These are phyloP conservation scores for Yamadazyma taylorii DNA, from an alignment of 1,139 yeast genomes.

Conservation along the genomic window DNA sequence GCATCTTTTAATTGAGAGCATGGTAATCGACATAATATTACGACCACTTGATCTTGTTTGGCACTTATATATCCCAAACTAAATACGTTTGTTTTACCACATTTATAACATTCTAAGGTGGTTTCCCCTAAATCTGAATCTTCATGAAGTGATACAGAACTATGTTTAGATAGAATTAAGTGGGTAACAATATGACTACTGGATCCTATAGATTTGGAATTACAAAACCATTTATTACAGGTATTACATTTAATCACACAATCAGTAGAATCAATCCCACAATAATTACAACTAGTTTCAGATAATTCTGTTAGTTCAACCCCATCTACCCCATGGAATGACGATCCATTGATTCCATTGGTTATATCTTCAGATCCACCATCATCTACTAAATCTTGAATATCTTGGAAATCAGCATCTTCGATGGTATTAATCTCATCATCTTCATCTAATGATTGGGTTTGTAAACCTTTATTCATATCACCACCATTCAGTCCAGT, in stretches of 20 bases:
- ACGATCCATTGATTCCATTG: constrained; percentile 6
- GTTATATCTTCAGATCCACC: constrained; percentile 7
- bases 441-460: no score
- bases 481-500: no score
- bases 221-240: constrained; percentile 91
- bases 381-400: constrained; percentile 8
- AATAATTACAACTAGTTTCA: constrained; percentile 63
- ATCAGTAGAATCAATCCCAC: constrained; percentile 68
- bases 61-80: constrained; percentile 87
- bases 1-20: constrained; percentile 76
- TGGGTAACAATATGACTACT: constrained; percentile 89
- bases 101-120: constrained; percentile 83
- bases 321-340: background rate
- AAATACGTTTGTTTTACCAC: constrained; percentile 82
- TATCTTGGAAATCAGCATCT: constrained; percentile 6
- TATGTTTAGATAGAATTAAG: constrained; percentile 78
- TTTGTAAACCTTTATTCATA: no score
- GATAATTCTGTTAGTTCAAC: constrained; percentile 14
- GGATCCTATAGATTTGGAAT: constrained; percentile 59
- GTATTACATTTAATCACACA: constrained; percentile 75
- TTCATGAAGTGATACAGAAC: constrained; percentile 70
- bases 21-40: constrained; percentile 83
- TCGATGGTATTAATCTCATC: constrained; percentile 6
- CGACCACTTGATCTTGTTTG: constrained; percentile 83
- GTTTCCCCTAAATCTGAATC: constrained; percentile 86